Evolutionary conservation across 2,329 filamentous ascomycete species (phyloP), one percentile per base, ranked within the genome.

Genomic region (Hypomyces rosellus): DNA sequence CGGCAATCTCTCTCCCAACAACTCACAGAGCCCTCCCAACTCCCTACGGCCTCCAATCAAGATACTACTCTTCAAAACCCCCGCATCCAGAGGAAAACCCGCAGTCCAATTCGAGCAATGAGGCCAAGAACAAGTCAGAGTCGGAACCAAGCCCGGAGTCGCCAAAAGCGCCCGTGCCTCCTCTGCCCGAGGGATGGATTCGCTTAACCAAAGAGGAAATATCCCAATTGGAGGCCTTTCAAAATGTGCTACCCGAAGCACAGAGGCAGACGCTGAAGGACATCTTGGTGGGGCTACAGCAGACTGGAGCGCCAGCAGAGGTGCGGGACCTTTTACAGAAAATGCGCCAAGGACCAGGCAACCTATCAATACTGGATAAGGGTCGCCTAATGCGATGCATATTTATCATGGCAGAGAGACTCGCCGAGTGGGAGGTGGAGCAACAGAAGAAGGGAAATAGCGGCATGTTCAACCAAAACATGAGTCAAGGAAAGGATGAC

Each of bases 291-390:
- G 72, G 77, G 25, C 76, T 92, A 54, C 81, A 84, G 69, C 74
- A 76, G 53, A 75, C 83, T 39, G 89, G 89, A 9, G 80, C 89
- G 14, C 88, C 89, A 1, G 60, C 70, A 18, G 88, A 89, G 62
- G 69, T 89, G 15, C 77, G 79, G 49, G 77, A 85, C 37, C 61
- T 82, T 52, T 65, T 81, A 39, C 62, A 67, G 36, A 77, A 78
- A 56, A 76, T 86, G 58, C 63, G 73, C 72, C 61, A 70, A 64
- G 65, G 75, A 11, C 80, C 81, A 15, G 79, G 85, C 38, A 83
- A 82, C 42, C 54, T 68, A 43, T 64, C 65, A 11, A 68, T 70
- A 20, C 48, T 67, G 49, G 68, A 70, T 49, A 70, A 68, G 59
- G 67, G 66, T 30, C 58, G 61, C 43, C 59, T 68, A 9, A 65